Percentiles rank a stretch among this genome's conserved stretches.
These are phyloP conservation scores for Elongisporangium senticosum DNA, from an alignment of 352 stramenopile species.

Conservation along the genomic window DNA sequence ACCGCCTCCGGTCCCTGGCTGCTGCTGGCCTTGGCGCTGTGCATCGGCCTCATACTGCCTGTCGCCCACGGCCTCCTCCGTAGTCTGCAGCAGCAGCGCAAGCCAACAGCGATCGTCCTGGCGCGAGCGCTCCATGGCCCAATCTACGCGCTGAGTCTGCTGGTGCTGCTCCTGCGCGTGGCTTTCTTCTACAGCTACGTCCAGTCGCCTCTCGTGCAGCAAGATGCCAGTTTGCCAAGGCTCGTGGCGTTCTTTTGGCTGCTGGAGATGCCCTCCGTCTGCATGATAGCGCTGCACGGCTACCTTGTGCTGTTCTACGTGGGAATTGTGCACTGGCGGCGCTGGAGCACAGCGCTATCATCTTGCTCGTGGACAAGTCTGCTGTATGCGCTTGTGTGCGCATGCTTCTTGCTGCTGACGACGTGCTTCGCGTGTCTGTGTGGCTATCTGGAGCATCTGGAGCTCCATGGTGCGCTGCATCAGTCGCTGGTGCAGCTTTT, in stretches of 20 bases:
- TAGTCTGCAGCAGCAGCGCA: slow-evolving; percentile 12
- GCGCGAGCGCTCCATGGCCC: slow-evolving; percentile 22
- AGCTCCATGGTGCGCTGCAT: background rate
- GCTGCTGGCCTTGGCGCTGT: slow-evolving; percentile 11
- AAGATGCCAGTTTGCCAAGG: background rate
- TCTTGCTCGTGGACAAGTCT: background rate
- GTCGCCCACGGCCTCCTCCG: slow-evolving; percentile 9
- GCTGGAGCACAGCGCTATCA: slow-evolving; percentile 10
- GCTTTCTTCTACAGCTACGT: slow-evolving; percentile 10
- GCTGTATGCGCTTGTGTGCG: background rate
- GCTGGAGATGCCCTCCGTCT: slow-evolving; percentile 26
- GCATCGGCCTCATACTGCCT: slow-evolving; percentile 7
- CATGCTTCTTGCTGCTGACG: background rate
- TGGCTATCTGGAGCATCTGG: background rate
- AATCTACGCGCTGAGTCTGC: slow-evolving; percentile 14
- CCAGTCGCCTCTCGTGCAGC: background rate
- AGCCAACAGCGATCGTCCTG: slow-evolving; percentile 8
- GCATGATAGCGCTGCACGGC: slow-evolving; percentile 14
- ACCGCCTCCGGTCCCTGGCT: background rate
- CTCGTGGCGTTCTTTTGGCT: slow-evolving; percentile 21
- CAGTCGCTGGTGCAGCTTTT: background rate
- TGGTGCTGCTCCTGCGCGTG: slow-evolving; percentile 18
- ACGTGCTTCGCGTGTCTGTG: background rate
- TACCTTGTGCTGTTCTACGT: slow-evolving; percentile 32
- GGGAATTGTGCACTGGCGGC: slow-evolving; percentile 12